phyloP scores from a whole-genome alignment of 2,329 filamentous ascomycete genomes.

The Penicillium janthinellum region DNA sequence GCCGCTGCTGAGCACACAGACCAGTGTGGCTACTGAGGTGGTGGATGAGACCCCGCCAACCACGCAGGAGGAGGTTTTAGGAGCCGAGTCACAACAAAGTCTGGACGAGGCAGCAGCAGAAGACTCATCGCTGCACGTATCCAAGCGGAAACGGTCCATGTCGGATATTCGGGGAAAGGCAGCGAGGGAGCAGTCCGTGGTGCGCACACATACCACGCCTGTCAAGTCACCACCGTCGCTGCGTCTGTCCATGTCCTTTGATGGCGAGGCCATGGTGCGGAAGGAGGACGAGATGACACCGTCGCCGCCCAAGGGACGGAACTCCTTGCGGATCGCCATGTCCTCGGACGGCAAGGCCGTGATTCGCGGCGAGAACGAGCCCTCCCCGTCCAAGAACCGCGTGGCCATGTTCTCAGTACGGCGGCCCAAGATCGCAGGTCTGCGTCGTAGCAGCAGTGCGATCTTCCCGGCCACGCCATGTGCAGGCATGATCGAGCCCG shows the following conservation, averaged over 20 bases:
- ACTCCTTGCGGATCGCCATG: constrained; percentile 73
- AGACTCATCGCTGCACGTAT: constrained; percentile 23
- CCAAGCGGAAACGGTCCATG: constrained; percentile 39
- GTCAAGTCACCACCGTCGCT: constrained; percentile 42
- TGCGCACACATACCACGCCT: constrained; percentile 23
- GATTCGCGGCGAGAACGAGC: constrained; percentile 70
- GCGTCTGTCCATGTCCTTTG: constrained; percentile 45
- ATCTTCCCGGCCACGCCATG: constrained; percentile 61
- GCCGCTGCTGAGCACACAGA: constrained; percentile 33
- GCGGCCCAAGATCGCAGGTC: constrained; percentile 53
- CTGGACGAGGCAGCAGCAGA: constrained; percentile 17
- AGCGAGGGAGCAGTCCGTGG: constrained; percentile 10
- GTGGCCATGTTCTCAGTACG: constrained; percentile 52
- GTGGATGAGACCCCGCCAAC: constrained; percentile 28
- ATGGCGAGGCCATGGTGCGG: constrained; percentile 43
- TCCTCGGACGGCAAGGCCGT: constrained; percentile 91
- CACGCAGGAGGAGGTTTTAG: constrained; percentile 24
- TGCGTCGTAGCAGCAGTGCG: constrained; percentile 73
- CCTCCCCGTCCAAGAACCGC: constrained; percentile 63
- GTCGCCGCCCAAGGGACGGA: constrained; percentile 43
- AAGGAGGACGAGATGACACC: constrained; percentile 44
- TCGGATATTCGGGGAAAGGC: constrained; percentile 30
- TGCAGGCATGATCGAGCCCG: constrained; percentile 51
- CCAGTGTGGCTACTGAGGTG: constrained; percentile 32
- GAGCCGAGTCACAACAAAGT: constrained; percentile 14